These are phyloP conservation scores for Coniochaeta hoffmannii DNA, from an alignment of 2,329 filamentous ascomycete genomes.

Conservation along the genomic window DNA sequence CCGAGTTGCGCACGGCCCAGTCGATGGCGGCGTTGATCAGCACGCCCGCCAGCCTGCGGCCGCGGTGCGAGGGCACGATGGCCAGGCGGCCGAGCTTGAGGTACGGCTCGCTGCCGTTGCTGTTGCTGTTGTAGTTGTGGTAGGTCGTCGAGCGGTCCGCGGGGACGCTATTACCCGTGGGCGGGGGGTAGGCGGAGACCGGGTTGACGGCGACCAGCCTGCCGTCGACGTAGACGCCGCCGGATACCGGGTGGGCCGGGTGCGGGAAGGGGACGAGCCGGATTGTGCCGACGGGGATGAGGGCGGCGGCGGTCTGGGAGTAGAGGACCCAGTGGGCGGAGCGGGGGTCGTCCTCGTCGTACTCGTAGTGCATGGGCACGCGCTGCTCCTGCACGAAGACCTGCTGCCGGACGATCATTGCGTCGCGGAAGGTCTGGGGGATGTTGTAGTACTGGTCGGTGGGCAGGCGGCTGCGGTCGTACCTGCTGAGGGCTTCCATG, in stretches of 20 bases:
- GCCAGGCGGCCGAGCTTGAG: slow-evolving; percentile 76
- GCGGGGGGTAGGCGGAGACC: slow-evolving; percentile 10
- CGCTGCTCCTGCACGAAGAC: slow-evolving; percentile 57
- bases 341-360: slow-evolving; percentile 72
- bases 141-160: slow-evolving; percentile 39
- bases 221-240: slow-evolving; percentile 40
- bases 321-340: slow-evolving; percentile 89
- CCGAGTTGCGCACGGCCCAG: slow-evolving; percentile 59
- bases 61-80: slow-evolving; percentile 58
- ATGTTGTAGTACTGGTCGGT: slow-evolving; percentile 20
- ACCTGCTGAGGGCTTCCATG: slow-evolving; percentile 33
- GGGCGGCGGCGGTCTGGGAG: slow-evolving; percentile 34
- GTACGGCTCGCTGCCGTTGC: slow-evolving; percentile 66
- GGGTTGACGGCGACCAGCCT: slow-evolving; percentile 17
- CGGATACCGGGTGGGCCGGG: slow-evolving; percentile 49
- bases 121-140: no score
- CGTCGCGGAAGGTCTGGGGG: slow-evolving; percentile 52
- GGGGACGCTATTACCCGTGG: slow-evolving; percentile 6
- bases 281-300: slow-evolving; percentile 63
- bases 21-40: slow-evolving; percentile 59
- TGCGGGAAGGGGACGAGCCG: slow-evolving; percentile 79
- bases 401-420: slow-evolving; percentile 52
- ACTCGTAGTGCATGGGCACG: slow-evolving; percentile 58
- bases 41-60: slow-evolving; percentile 54
- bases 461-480: slow-evolving; percentile 30